Base-by-base conservation (phyloP, 768 basidiomycete genomes). In the Suillus paluster region DNA sequence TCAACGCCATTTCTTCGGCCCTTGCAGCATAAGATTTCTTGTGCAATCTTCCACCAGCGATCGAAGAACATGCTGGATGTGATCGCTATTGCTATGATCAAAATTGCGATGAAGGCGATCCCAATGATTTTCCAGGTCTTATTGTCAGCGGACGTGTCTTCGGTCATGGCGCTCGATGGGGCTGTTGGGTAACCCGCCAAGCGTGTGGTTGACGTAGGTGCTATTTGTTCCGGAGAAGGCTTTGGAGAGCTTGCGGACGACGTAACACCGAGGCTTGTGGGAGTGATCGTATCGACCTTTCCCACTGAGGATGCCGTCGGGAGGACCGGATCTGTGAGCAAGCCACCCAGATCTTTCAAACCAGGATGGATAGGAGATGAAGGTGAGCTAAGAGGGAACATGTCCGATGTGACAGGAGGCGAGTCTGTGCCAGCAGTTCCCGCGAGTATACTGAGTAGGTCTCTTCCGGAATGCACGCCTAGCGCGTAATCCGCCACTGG, bases 51-150 rank as follows among this genome's bases (percentile, higher is more conserved):
- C 82, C 83, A 86, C 82, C 89, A 87, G 39, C 85, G 81, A 74
- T 92, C 89, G 74, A 90, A 91, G 75, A 88, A 91, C 33, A 87
- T 81, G 59, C 86, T 76, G 9, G 81, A 75, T 54, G 90, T 78
- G 65, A 89, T 81, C 55, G 83, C 74, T 3, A 77, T 79, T 30
- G 80, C 86, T 57, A 91, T 76, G 41, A 84, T 78, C 53, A 81
- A 86, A 67, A 92, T 79, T n/a, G 82, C 79, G 63, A 90, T 83
- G 59, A 90, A 81, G 14, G 83, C 81, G 61, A 91, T 83, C 21
- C 90, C 90, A 57, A 91, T 81, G 49, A 88, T 81, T 73, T 89
- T 88, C 89, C 89, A 91, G 68, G 79, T 80, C 23, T 81, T 76
- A 68, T 82, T 84, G 17, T 77, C 77, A 30, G 81, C 76, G 34